Evolutionary conservation across 805 yeast genomes (phyloP), one percentile per base, ranked within the genome.

Genomic region (Suhomyces canberraensis): DNA sequence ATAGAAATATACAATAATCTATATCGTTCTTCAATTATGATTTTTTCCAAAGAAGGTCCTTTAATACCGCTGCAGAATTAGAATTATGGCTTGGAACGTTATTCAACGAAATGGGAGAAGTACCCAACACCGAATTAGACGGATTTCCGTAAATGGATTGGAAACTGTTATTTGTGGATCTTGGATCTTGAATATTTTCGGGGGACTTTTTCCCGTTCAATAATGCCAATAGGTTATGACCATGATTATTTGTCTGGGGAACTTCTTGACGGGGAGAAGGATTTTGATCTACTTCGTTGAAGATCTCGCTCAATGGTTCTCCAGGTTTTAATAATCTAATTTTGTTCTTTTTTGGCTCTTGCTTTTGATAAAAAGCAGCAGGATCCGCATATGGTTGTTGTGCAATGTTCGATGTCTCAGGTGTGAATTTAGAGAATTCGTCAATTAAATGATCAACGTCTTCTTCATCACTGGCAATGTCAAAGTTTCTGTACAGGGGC

Each of bases 381-480:
- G 40, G 37, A 8, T 17, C 22, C 19, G 35, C 11, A 15, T 25
- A 24, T 16, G 5, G 5, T n/a, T 8, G 26, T 5, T n/a, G 13
- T 25, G 30, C 16, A 14, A 11, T 15, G 5, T 13, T 4, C 13
- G 31, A 8, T 15, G 27, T 8, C 5, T 11, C 15, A 4, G 28
- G 25, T 11, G 22, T 29, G 21, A 25, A 16, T 18, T 17, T 25
- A 13, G 33, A 28, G 24, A 38, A 32, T 11, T 41, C 31, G 25
- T 41, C 41, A 19, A 42, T 30, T 24, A 41, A 33, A 31, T 45
- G 44, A 21, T 44, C 39, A 2, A 36, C 54, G 25, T 51, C 60
- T 29, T 64, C 71, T 30, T 66, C 71, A 37, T 65, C 71, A 31
- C 64, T 55, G 8, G 54, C 68, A 27, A 57, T 49, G 33, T 61